A percentile compares a stretch with the other conserved stretches of the same genome.
Conservation (phyloP, 768 basidiomycete genomes). For the Lactifluus volemus region DNA sequence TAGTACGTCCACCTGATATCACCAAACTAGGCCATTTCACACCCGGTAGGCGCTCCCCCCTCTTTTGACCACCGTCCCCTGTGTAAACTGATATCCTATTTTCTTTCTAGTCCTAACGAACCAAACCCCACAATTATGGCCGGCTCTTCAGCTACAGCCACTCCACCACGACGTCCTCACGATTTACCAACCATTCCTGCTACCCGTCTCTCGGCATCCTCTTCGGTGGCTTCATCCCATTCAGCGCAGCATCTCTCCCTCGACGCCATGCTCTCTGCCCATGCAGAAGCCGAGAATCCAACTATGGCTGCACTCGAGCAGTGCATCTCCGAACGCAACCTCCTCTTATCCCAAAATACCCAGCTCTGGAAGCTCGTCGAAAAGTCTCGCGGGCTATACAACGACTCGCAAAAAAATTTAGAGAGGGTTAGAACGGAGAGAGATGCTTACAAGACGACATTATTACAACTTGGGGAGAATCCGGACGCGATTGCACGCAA, state of each 20-base stretch:
- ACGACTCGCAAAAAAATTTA: constrained; percentile 72
- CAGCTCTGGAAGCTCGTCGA: constrained; percentile 95
- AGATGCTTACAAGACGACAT: constrained; percentile 44
- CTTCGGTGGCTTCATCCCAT: constrained; percentile 25
- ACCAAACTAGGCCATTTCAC: constrained; percentile 2
- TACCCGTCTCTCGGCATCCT: constrained; percentile 22
- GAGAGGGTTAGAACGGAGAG: constrained; percentile 79
- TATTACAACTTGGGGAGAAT: constrained; percentile 35
- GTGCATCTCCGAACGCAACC: constrained; percentile 72
- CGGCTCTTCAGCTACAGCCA: constrained; percentile 5
- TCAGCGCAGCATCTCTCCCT: constrained; percentile 29
- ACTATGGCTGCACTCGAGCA: constrained; percentile 58
- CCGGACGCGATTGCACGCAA: constrained; percentile 32
- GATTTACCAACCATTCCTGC: constrained; percentile 9
- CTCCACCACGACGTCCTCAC: constrained; percentile 15
- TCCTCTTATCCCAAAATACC: constrained; percentile 70
- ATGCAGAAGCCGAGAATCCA: constrained; percentile 47
- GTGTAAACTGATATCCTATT: not conserved
- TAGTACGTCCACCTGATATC: not conserved
- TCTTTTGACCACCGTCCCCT: not conserved
- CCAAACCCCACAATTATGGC: constrained; percentile 7
- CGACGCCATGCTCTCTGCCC: constrained; percentile 46
- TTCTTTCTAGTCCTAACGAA: constrained; percentile 1
- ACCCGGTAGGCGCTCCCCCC: not conserved
- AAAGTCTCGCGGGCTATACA: constrained; percentile 79